Base-by-base conservation (phyloP, 768 basidiomycete species). In the Naganishia friedmannii region DNA sequence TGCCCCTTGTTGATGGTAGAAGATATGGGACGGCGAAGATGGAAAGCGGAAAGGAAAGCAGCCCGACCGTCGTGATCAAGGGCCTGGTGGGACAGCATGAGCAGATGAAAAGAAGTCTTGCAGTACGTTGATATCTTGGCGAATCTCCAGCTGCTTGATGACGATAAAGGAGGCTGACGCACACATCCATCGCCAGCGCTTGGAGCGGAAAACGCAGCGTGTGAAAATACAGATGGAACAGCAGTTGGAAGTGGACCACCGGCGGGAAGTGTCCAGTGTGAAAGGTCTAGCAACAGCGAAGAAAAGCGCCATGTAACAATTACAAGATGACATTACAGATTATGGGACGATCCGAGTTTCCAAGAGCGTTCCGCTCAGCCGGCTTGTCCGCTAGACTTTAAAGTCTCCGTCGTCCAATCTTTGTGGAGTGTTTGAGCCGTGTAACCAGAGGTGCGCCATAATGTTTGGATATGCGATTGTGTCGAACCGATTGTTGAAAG, bases 51-150 rank as follows among this genome's bases (percentile, higher is more conserved):
- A n/a, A 46, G 9, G 12, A 26, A 29, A 29, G 28, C 32, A 29
- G 60, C 29, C 60, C 39, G 32, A 63, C 60, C 6, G n/a, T 37
- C 29, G 23, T 37, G 60, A 63, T 63, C 60, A 42, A 42, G 39
- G 60, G 42, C 10, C 26, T 63, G 60, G 42, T 45, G 1, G 60
- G 60, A 45, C 60, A 45, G n/a, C 60, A 63, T 29, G 13, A 63
- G 26, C 60, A 42, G 42, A 63, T 63, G 60, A 42, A 63, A 29
- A 63, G 42, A 42, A 63, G 42, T 15, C 60, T 63, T 37, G 60
- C 60, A 23, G 60, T 63, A 45, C 26, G 60, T 63, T 21, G 3
- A n/a, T n/a, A n/a, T n/a, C n/a, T n/a, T n/a, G n/a, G n/a, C n/a
- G n/a, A n/a, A n/a, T n/a, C n/a, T n/a, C n/a, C n/a, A n/a, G n/a